Conservation (phyloP, 345 rosid genomes). For the Ceriops decandra region DNA sequence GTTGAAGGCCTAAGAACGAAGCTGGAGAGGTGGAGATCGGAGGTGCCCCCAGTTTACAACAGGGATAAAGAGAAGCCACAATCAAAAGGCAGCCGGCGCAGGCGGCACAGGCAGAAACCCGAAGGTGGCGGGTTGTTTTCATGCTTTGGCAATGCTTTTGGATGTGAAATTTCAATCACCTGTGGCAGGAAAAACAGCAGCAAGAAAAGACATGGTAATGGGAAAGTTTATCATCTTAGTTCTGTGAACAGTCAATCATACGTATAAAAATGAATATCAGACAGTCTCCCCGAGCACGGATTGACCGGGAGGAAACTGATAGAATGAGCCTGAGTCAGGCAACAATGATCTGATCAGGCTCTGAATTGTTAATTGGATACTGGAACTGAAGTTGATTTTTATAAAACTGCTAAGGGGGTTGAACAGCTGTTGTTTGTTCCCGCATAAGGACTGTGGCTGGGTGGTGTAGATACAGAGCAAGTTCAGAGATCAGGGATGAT, state of each 20-base stretch:
- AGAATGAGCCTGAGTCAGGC: no score
- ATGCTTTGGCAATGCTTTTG: slow-evolving; percentile 73
- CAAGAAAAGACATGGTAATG: slow-evolving; percentile 26
- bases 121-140: slow-evolving; percentile 52
- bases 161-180: slow-evolving; percentile 77
- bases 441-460: not conserved
- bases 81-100: slow-evolving; percentile 10
- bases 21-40: slow-evolving; percentile 69
- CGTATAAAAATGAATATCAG: not conserved
- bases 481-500: not conserved
- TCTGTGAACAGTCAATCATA: slow-evolving; percentile 33
- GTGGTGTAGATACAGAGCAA: not conserved
- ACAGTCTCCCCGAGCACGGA: no score
- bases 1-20: slow-evolving; percentile 50
- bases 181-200: slow-evolving; percentile 60
- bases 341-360: not conserved
- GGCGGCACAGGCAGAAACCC: slow-evolving; percentile 22
- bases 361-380: not conserved
- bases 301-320: no score
- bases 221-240: slow-evolving; percentile 43
- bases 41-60: slow-evolving; percentile 37
- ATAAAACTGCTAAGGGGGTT: not conserved
- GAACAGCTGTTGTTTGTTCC: no score
- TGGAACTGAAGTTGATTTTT: not conserved
- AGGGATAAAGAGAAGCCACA: slow-evolving; percentile 18